A percentile compares a stretch with the other conserved stretches of the same genome.
Evolutionary conservation across 1,139 yeast species (phyloP).

Genomic region (Sugiyamaella paludigena): DNA sequence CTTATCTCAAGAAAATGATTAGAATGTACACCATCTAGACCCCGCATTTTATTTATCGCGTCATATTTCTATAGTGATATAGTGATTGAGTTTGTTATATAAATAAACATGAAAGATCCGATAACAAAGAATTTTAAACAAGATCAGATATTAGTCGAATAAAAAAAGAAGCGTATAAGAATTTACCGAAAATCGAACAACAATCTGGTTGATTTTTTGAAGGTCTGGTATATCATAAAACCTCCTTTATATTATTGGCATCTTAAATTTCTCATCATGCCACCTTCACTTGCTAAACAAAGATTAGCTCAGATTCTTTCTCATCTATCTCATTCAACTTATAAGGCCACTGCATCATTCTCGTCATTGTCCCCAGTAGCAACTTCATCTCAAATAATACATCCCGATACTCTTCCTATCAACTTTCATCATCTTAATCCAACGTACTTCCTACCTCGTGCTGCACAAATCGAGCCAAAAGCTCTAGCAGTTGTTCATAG

Average conservation of each 20-base stretch:
- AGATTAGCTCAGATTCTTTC: conserved; percentile 11
- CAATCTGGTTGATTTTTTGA: background rate
- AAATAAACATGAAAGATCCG: too few relatives aligned
- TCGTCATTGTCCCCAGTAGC: background rate
- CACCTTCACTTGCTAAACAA: conserved; percentile 12
- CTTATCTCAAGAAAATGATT: too few relatives aligned
- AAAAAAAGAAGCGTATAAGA: too few relatives aligned
- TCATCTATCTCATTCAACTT: background rate
- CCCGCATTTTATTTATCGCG: too few relatives aligned
- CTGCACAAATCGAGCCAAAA: conserved; percentile 39
- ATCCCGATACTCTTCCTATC: conserved; percentile 10
- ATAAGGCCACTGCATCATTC: background rate
- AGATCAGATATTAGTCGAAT: too few relatives aligned
- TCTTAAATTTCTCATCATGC: conserved; percentile 1
- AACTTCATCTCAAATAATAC: background rate
- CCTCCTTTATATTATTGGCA: background rate
- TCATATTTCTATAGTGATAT: too few relatives aligned
- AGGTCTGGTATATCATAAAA: background rate
- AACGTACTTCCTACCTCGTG: conserved; percentile 37
- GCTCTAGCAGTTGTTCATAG: conserved; percentile 38
- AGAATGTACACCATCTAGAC: too few relatives aligned
- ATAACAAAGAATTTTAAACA: too few relatives aligned
- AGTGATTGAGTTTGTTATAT: too few relatives aligned
- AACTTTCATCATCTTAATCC: conserved; percentile 38
- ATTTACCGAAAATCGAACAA: too few relatives aligned